Evolutionary conservation across 768 basidiomycete genomes (phyloP).

Genomic region (Lyophyllum semitale): DNA sequence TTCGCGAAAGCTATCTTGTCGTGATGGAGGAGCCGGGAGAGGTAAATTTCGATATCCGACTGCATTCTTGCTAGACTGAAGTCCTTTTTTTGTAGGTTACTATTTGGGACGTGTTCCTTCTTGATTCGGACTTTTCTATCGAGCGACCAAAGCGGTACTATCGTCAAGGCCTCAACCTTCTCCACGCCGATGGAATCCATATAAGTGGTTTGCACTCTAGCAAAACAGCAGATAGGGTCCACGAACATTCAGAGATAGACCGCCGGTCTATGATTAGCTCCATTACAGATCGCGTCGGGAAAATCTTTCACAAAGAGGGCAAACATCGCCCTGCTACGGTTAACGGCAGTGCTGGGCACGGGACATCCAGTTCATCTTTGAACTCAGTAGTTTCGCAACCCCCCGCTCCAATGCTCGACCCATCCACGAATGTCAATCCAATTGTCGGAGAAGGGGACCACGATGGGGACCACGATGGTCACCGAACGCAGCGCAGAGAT

Average conservation of each 20-base stretch:
- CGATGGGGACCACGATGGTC: slow-evolving; percentile 21
- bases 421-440: slow-evolving; percentile 74
- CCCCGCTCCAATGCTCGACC: slow-evolving; percentile 70
- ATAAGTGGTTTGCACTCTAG: slow-evolving; percentile 1
- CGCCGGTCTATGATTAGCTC: slow-evolving; percentile 47
- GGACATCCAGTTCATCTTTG: slow-evolving; percentile 29
- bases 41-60: slow-evolving; percentile 39
- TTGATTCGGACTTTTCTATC: slow-evolving; percentile 88
- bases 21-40: slow-evolving; percentile 85
- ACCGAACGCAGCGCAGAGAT: slow-evolving; percentile 20
- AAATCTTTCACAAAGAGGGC: slow-evolving; percentile 39
- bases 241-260: slow-evolving; percentile 26
- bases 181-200: slow-evolving; percentile 39
- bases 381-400: slow-evolving; percentile 37
- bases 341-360: slow-evolving; percentile 20
- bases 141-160: slow-evolving; percentile 90
- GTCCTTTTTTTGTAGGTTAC: slow-evolving; percentile 47
- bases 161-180: slow-evolving; percentile 77
- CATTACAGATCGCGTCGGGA: slow-evolving; percentile 47
- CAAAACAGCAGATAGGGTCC: slow-evolving; percentile 7
- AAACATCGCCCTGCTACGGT: slow-evolving; percentile 17
- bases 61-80: not conserved
- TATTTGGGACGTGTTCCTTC: slow-evolving; percentile 92
- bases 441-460: slow-evolving; percentile 30
- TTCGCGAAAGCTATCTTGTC: slow-evolving; percentile 91